phyloP scores from a whole-genome alignment of 2,329 filamentous ascomycete species.

The Nigrospora osmanthi region DNA sequence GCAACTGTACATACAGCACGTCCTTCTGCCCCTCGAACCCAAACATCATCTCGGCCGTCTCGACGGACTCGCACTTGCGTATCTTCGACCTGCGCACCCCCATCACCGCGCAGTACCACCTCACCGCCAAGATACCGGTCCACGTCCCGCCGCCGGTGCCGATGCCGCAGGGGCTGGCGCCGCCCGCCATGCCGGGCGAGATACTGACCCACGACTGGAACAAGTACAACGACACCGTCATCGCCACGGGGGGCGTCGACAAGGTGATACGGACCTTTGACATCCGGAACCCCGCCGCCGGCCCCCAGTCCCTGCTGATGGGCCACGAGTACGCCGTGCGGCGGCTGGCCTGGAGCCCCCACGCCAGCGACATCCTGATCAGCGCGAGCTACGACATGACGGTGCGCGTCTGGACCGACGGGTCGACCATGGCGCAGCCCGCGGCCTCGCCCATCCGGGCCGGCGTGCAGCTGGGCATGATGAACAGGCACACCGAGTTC shows the following conservation, averaged over 20 bases:
- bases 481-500: slow-evolving; percentile 94
- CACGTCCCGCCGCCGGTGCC: slow-evolving; percentile 56
- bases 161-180: slow-evolving; percentile 17
- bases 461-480: slow-evolving; percentile 71
- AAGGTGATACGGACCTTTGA: slow-evolving; percentile 84
- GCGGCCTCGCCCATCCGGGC: slow-evolving; percentile 29
- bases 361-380: slow-evolving; percentile 79
- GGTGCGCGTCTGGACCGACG: slow-evolving; percentile 87
- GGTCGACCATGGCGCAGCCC: slow-evolving; percentile 30
- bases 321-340: slow-evolving; percentile 91
- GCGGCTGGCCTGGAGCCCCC: slow-evolving; percentile 83
- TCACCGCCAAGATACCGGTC: slow-evolving; percentile 75
- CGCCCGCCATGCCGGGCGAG: slow-evolving; percentile 59
- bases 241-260: slow-evolving; percentile 88
- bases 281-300: slow-evolving; percentile 65
- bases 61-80: slow-evolving; percentile 80
- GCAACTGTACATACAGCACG: slow-evolving; percentile 91
- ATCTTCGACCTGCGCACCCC: slow-evolving; percentile 90
- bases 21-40: slow-evolving; percentile 85
- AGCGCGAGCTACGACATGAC: slow-evolving; percentile 98
- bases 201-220: slow-evolving; percentile 97
- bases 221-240: slow-evolving; percentile 80
- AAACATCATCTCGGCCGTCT: slow-evolving; percentile 77
- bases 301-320: slow-evolving; percentile 64
- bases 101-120: slow-evolving; percentile 77